Evolutionary conservation across 768 basidiomycete genomes (phyloP).

Genomic region (Macrolepiota fuliginosa): DNA sequence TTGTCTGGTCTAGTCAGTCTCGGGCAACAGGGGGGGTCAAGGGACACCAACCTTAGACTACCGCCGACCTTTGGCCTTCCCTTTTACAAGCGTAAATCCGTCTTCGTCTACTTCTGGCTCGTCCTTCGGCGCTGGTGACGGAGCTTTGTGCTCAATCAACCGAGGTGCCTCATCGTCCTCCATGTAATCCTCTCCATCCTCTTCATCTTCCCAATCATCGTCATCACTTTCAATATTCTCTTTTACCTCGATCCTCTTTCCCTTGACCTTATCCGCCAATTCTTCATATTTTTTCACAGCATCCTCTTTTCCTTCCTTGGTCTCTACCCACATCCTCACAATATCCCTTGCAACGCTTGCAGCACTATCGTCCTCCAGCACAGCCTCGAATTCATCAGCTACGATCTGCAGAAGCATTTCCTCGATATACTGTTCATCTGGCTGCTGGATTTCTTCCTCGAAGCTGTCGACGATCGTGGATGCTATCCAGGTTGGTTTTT

Average conservation of each 20-base stretch:
- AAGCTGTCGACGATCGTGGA: slow-evolving; percentile 79
- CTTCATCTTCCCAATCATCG: slow-evolving; percentile 44
- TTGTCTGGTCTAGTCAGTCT: not conserved
- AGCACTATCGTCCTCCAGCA: slow-evolving; percentile 83
- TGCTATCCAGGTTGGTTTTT: slow-evolving; percentile 85
- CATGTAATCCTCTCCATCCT: slow-evolving; percentile 35
- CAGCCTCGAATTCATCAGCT: slow-evolving; percentile 83
- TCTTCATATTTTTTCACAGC: slow-evolving; percentile 62
- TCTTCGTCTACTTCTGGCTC: slow-evolving; percentile 88
- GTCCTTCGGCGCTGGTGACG: slow-evolving; percentile 29
- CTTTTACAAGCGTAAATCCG: slow-evolving; percentile 82
- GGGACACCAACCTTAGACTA: not conserved
- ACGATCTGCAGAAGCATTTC: slow-evolving; percentile 81
- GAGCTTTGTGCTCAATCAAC: slow-evolving; percentile 39
- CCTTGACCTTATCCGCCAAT: slow-evolving; percentile 53
- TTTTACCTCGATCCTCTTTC: slow-evolving; percentile 53
- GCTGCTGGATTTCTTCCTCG: slow-evolving; percentile 46
- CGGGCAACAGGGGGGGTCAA: not conserved
- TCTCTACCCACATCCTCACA: slow-evolving; percentile 63
- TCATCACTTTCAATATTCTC: slow-evolving; percentile 41
- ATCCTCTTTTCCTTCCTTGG: slow-evolving; percentile 40
- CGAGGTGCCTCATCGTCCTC: slow-evolving; percentile 39
- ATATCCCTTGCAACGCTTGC: slow-evolving; percentile 72
- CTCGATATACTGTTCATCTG: slow-evolving; percentile 77
- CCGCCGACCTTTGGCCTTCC: slow-evolving; percentile 51